These are phyloP conservation scores for Sanghuangporus weigelae DNA, from an alignment of 1,284 basidiomycete genomes.

Conservation along the genomic window DNA sequence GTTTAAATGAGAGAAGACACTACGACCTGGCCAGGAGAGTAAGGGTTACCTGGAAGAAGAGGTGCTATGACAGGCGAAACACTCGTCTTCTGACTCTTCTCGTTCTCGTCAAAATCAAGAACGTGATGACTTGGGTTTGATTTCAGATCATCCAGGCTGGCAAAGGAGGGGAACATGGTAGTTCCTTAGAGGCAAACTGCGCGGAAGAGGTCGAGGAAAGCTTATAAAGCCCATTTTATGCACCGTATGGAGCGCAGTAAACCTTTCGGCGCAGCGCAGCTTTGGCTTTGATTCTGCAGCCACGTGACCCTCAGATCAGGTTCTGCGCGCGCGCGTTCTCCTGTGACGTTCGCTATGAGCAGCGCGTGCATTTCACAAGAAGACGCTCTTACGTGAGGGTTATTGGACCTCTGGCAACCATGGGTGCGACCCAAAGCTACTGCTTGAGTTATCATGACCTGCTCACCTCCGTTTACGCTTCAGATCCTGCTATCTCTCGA, in stretches of 20 bases:
- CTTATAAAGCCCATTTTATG: too few relatives aligned
- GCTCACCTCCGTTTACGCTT: not conserved
- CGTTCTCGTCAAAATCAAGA: not conserved
- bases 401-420: not conserved
- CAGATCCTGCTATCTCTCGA: conserved; percentile 16
- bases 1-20: not conserved
- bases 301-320: not conserved
- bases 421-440: conserved; percentile 12
- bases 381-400: not conserved
- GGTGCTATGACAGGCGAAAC: not conserved
- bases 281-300: too few relatives aligned
- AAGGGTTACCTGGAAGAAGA: not conserved
- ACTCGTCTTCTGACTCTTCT: too few relatives aligned
- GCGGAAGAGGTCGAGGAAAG: too few relatives aligned
- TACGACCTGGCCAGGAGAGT: not conserved
- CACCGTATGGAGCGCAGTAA: not conserved
- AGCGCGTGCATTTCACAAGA: not conserved
- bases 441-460: not conserved
- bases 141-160: not conserved
- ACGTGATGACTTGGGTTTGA: not conserved
- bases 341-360: not conserved
- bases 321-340: too few relatives aligned
- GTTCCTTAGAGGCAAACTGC: too few relatives aligned
- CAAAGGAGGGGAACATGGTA: not conserved
- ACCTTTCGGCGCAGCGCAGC: too few relatives aligned